These are phyloP conservation scores for Trichomonascaceae sp. DNA, from an alignment of 1,139 yeast genomes.

Conservation along the genomic window DNA sequence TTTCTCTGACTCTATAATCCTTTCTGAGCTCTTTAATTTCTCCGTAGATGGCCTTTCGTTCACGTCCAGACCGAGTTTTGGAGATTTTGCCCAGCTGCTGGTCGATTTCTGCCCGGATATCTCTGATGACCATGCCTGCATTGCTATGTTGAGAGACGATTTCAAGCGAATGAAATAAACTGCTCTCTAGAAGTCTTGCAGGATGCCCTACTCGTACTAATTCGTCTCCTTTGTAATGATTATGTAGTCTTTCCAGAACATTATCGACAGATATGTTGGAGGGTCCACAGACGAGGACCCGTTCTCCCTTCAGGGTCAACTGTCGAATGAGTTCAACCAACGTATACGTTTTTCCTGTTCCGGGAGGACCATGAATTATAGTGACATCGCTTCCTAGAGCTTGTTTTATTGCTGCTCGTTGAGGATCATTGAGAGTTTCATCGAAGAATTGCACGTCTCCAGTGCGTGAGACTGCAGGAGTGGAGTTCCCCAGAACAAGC, in stretches of 20 bases:
- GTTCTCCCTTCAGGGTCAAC: conserved; percentile 51
- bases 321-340: conserved; percentile 80
- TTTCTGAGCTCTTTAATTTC: conserved; percentile 64
- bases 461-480: conserved; percentile 15
- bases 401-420: conserved; percentile 55
- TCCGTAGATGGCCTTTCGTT: conserved; percentile 59
- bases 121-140: conserved; percentile 57
- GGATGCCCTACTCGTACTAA: conserved; percentile 89
- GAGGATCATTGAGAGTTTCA: conserved; percentile 58
- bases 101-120: conserved; percentile 66
- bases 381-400: conserved; percentile 46
- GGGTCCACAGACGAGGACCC: conserved; percentile 89
- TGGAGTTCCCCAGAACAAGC: conserved; percentile 25
- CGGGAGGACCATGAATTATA: conserved; percentile 73
- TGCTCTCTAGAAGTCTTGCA: conserved; percentile 64
- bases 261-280: conserved; percentile 95
- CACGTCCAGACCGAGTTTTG: conserved; percentile 60
- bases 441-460: conserved; percentile 41
- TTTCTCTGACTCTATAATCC: conserved; percentile 65
- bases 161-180: conserved; percentile 71
- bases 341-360: conserved; percentile 81
- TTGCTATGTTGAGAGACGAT: conserved; percentile 59
- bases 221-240: conserved; percentile 43
- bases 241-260: conserved; percentile 69
- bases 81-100: conserved; percentile 51